Conservation (phyloP, 306 rosid species). For the Cucurbita maxima region DNA sequence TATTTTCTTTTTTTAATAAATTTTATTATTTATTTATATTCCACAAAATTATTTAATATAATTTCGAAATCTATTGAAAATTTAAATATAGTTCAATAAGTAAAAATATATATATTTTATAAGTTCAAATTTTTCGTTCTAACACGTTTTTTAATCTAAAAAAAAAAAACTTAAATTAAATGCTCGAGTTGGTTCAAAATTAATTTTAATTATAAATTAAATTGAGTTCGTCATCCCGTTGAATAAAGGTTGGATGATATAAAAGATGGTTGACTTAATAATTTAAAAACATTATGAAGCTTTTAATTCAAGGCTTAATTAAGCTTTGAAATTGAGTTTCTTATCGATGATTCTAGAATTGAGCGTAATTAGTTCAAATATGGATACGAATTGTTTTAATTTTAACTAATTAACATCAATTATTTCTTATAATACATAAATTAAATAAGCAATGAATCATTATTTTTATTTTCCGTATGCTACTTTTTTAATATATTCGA, state of each 20-base stretch:
- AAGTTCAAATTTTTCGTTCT: no score
- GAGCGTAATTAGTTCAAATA: not conserved
- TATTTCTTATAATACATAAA: not conserved
- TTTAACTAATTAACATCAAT: not conserved
- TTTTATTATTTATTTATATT: no score
- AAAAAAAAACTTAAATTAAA: no score
- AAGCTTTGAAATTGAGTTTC: not conserved
- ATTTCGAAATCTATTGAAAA: no score
- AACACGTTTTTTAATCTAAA: no score
- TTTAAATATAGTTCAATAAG: no score
- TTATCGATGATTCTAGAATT: not conserved
- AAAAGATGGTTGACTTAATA: not conserved
- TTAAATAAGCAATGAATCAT: not conserved
- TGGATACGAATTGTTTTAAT: not conserved
- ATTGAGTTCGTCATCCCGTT: not conserved
- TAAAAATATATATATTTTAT: no score
- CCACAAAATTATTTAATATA: no score
- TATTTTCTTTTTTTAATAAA: no score
- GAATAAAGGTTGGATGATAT: not conserved
- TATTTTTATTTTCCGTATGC: not conserved
- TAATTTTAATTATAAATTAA: not conserved
- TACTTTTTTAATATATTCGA: not conserved
- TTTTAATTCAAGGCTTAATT: not conserved
- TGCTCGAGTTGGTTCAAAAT: not conserved
- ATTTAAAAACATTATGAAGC: not conserved